phyloP scores from a whole-genome alignment of 2,329 filamentous ascomycete species.

The Elsinoe necatrix region DNA sequence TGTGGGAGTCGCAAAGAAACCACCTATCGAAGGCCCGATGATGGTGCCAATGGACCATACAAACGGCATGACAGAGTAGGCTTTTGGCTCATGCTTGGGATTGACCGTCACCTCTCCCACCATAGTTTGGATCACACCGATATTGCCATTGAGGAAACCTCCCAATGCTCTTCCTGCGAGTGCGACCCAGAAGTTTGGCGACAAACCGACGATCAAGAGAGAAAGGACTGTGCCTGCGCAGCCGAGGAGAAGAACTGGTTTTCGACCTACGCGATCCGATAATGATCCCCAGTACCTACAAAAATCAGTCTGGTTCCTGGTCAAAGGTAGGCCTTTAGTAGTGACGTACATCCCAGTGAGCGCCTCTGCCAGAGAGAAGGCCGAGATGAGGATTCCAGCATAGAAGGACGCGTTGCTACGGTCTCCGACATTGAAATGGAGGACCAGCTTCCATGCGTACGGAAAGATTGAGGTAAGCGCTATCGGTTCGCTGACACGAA shows the following conservation, averaged over 20 bases:
- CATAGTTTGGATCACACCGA: conserved; percentile 64
- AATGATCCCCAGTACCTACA: conserved; percentile 65
- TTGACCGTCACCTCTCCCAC: conserved; percentile 78
- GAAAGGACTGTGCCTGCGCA: conserved; percentile 76
- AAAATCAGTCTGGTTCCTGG: not conserved
- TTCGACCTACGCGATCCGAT: conserved; percentile 74
- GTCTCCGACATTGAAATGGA: conserved; percentile 63
- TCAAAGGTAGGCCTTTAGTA: not conserved
- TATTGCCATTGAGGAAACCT: conserved; percentile 81
- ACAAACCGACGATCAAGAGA: conserved; percentile 73
- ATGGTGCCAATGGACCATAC: conserved; percentile 90
- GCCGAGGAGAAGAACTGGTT: conserved; percentile 74
- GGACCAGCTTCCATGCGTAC: conserved; percentile 79
- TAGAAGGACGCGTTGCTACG: conserved; percentile 76
- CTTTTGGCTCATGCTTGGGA: conserved; percentile 78
- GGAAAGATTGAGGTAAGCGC: conserved; percentile 89
- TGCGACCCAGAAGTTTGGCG: conserved; percentile 75
- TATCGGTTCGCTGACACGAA: conserved; percentile 85
- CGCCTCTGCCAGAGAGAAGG: conserved; percentile 75
- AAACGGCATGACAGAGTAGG: conserved; percentile 89
- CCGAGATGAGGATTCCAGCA: conserved; percentile 77
- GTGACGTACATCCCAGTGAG: conserved; percentile 59
- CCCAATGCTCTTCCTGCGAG: conserved; percentile 67
- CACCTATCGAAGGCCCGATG: conserved; percentile 78
- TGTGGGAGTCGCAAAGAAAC: conserved; percentile 72